These are phyloP conservation scores for Plantago elongata DNA, from an alignment of 257 asterid species.

Conservation along the genomic window DNA sequence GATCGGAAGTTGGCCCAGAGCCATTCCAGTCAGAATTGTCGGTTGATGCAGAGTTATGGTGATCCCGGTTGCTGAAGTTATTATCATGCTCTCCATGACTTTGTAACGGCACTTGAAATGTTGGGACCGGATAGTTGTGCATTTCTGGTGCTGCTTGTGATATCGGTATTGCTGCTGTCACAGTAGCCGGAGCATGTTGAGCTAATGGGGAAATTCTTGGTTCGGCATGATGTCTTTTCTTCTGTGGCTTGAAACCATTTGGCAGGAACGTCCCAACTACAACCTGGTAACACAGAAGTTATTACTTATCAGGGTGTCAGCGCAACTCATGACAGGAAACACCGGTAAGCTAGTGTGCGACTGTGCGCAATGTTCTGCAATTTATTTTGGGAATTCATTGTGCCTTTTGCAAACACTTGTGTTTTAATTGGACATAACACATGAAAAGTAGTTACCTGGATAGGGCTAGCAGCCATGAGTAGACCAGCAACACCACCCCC, in stretches of 20 bases:
- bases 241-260: constrained; percentile 37
- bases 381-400: no score
- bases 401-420: no score
- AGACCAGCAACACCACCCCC: constrained; percentile 92
- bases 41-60: constrained; percentile 47
- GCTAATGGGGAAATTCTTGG: constrained; percentile 29
- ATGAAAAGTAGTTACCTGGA: constrained; percentile 45
- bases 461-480: constrained; percentile 86
- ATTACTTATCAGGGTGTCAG: neutral
- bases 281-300: constrained; percentile 34
- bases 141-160: constrained; percentile 53
- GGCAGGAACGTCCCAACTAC: constrained; percentile 81
- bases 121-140: constrained; percentile 25
- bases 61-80: constrained; percentile 41
- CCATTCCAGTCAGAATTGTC: constrained; percentile 57
- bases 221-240: constrained; percentile 37
- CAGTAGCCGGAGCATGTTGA: constrained; percentile 39
- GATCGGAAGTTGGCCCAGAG: constrained; percentile 40
- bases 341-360: no score
- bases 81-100: constrained; percentile 44
- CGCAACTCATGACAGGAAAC: neutral
- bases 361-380: no score
- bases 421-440: no score
- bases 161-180: constrained; percentile 49
- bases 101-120: constrained; percentile 40